These are phyloP conservation scores for Hypocrella siamensis DNA, from an alignment of 2,329 filamentous ascomycete genomes.

Conservation along the genomic window DNA sequence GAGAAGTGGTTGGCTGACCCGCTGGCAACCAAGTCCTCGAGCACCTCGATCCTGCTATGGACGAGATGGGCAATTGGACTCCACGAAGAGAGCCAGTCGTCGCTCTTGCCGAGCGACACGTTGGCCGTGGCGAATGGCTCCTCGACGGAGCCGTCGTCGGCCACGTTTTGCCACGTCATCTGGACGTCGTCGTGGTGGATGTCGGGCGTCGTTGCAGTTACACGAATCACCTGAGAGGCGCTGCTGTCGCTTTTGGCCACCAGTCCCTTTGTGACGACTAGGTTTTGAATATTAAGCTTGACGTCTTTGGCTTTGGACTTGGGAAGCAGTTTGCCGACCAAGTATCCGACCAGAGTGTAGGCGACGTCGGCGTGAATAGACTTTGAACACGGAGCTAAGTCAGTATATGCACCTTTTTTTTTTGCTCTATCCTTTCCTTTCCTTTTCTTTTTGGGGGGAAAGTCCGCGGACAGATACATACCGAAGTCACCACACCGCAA, in stretches of 20 bases:
- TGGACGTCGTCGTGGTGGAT: constrained; percentile 26
- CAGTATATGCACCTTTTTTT: too few species aligned
- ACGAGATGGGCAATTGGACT: constrained; percentile 46
- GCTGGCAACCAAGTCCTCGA: too few species aligned
- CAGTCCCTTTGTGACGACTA: constrained; percentile 33
- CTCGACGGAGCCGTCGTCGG: constrained; percentile 2
- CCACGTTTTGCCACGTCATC: constrained; percentile 15
- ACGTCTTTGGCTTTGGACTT: too few species aligned
- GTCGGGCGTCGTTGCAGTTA: constrained; percentile 20
- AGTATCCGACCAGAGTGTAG: too few species aligned
- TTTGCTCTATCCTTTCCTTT: too few species aligned
- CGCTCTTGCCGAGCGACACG: constrained; percentile 30
- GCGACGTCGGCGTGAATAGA: too few species aligned
- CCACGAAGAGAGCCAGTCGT: constrained; percentile 39
- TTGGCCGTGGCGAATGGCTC: constrained; percentile 7
- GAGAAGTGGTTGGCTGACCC: too few species aligned
- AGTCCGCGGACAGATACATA: constrained; percentile 17
- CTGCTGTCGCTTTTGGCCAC: constrained; percentile 11
- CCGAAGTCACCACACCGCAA: constrained; percentile 24
- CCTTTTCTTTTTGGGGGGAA: too few species aligned
- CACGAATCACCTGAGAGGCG: constrained; percentile 15
- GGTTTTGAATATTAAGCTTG: too few species aligned
- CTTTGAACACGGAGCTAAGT: too few species aligned
- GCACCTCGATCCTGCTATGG: constrained; percentile 44
- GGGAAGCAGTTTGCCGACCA: too few species aligned